phyloP scores from a whole-genome alignment of 352 stramenopile species.

The Pythium vanterpoolii region DNA sequence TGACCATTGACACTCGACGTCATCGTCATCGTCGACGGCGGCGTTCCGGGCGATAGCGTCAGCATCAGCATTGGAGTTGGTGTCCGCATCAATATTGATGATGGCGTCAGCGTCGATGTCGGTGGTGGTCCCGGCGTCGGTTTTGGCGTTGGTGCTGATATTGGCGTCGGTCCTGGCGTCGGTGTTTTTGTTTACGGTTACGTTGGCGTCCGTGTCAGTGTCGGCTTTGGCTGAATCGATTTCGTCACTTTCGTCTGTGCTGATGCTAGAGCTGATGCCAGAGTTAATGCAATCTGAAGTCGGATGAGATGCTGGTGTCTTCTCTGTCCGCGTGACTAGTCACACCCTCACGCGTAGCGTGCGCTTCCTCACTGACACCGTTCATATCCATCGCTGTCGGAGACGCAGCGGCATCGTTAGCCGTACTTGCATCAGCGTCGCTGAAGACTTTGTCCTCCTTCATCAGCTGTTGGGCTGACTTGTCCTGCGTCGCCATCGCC shows the following conservation, averaged over 20 bases:
- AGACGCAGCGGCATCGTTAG: background rate
- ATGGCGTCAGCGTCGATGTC: background rate
- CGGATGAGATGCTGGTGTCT: too few relatives aligned
- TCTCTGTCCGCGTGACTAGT: background rate
- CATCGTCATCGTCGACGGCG: constrained; percentile 9
- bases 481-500: background rate
- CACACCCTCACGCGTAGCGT: background rate
- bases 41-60: background rate
- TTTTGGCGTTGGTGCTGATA: background rate
- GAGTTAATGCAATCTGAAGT: too few relatives aligned
- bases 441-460: background rate
- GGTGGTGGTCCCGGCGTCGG: background rate
- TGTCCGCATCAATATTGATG: background rate
- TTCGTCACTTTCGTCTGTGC: too few relatives aligned
- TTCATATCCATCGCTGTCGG: background rate
- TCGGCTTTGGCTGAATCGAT: too few relatives aligned
- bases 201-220: too few relatives aligned
- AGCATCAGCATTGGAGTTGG: background rate
- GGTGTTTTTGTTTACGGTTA: too few relatives aligned
- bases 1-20: constrained; percentile 9
- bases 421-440: background rate
- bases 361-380: background rate
- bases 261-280: too few relatives aligned
- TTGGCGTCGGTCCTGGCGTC: background rate
- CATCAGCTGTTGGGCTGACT: background rate